Percentiles rank a stretch among this genome's conserved stretches.
Evolutionary conservation across 2,329 filamentous ascomycete genomes (phyloP).

Genomic region (Penicillium expansum): DNA sequence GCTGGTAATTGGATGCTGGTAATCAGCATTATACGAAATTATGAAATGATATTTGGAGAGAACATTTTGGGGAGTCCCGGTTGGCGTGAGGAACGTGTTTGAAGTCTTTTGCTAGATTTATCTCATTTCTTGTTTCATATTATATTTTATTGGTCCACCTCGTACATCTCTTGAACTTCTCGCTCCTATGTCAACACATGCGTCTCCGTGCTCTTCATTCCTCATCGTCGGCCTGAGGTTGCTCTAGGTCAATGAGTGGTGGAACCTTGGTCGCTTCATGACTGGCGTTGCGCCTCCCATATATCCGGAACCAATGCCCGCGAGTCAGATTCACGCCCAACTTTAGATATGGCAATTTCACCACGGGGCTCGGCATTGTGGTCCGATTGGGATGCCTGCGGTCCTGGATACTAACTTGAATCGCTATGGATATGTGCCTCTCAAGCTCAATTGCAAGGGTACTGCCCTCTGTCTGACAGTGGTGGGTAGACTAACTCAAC

Average conservation of each 20-base stretch:
- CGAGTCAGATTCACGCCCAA: conserved; percentile 15
- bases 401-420: neutral
- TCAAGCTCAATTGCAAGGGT: neutral
- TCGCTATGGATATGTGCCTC: neutral
- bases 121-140: neutral
- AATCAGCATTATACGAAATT: conserved; percentile 8
- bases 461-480: neutral
- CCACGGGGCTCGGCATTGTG: conserved; percentile 9
- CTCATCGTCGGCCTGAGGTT: neutral
- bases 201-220: neutral
- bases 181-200: neutral
- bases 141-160: neutral
- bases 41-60: conserved; percentile 1
- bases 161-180: neutral
- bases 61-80: conserved; percentile 11
- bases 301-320: conserved; percentile 16
- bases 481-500: neutral
- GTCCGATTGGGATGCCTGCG: conserved; percentile 5
- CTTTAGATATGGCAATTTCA: neutral
- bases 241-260: neutral
- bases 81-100: neutral
- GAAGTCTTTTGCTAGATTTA: neutral
- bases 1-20: conserved; percentile 42
- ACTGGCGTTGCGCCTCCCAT: neutral
- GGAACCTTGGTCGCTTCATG: conserved; percentile 2